Percentiles rank a stretch among this genome's conserved stretches.
These are phyloP conservation scores for Ustilago curta DNA, from an alignment of 1,284 basidiomycete genomes.

Conservation along the genomic window DNA sequence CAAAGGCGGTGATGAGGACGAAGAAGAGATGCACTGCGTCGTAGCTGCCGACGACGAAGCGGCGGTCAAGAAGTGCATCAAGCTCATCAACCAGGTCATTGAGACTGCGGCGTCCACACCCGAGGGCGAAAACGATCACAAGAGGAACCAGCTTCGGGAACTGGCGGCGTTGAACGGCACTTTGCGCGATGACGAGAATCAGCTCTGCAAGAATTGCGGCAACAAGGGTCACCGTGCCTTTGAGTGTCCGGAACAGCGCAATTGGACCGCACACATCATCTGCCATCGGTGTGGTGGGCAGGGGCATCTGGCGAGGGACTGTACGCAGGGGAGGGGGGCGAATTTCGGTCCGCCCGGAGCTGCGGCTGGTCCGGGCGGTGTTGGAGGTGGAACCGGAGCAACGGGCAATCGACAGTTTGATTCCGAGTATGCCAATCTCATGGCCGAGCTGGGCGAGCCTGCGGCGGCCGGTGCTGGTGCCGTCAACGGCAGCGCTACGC, in stretches of 20 bases:
- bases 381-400: conserved; percentile 56
- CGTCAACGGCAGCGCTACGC: conserved; percentile 37
- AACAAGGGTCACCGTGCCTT: conserved; percentile 77
- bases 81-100: conserved; percentile 96
- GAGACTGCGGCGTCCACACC: conserved; percentile 98
- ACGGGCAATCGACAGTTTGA: conserved; percentile 76
- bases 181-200: conserved; percentile 98
- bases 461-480: conserved; percentile 67
- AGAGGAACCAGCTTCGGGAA: conserved; percentile 97
- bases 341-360: conserved; percentile 73
- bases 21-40: conserved; percentile 98
- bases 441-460: conserved; percentile 96
- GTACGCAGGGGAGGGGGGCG: conserved; percentile 72
- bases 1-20: conserved; percentile 87
- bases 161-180: conserved; percentile 98
- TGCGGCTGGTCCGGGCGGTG: conserved; percentile 64
- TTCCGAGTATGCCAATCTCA: conserved; percentile 94
- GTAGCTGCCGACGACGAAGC: conserved; percentile 92
- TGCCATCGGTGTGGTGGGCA: conserved; percentile 68
- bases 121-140: conserved; percentile 99
- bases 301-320: conserved; percentile 68
- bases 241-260: conserved; percentile 67
- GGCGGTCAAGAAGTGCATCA: conserved; percentile 90
- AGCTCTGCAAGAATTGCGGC: conserved; percentile 98
- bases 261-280: conserved; percentile 66